Conservation (phyloP, 2,329 filamentous ascomycete genomes). For the Trichophyton verrucosum region DNA sequence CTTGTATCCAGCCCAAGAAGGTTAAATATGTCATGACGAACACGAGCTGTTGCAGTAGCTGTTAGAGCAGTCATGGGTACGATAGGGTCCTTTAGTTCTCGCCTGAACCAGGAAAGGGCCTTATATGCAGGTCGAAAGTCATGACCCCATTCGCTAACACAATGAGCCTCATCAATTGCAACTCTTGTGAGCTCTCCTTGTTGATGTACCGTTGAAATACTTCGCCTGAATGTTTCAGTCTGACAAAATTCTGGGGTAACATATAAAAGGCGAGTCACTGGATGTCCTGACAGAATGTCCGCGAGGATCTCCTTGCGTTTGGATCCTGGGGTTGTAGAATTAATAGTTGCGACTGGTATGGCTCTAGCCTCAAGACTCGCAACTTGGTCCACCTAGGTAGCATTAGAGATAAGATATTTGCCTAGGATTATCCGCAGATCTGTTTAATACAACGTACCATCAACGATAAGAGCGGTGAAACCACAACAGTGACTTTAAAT, state of each 20-base stretch:
- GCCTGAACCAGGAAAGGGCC: conserved; percentile 66
- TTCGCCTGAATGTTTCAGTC: conserved; percentile 61
- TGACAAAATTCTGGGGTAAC: conserved; percentile 87
- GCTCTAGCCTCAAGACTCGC: conserved; percentile 60
- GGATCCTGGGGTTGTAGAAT: conserved; percentile 59
- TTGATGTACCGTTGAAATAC: conserved; percentile 58
- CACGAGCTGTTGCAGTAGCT: conserved; percentile 71
- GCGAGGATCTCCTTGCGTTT: conserved; percentile 59
- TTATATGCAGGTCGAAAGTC: conserved; percentile 94
- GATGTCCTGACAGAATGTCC: conserved; percentile 80
- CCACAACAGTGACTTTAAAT: conserved; percentile 66
- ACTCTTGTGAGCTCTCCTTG: conserved; percentile 79
- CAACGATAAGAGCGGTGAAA: conserved; percentile 76
- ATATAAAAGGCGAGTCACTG: conserved; percentile 70
- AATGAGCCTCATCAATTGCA: conserved; percentile 89
- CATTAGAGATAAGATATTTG: conserved; percentile 23
- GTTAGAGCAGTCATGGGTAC: conserved; percentile 90
- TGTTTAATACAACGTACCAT: conserved; percentile 54
- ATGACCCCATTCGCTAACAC: conserved; percentile 96
- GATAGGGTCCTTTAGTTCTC: conserved; percentile 55
- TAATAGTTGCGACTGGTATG: conserved; percentile 73
- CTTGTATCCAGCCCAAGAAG: conserved; percentile 56
- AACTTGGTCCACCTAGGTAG: conserved; percentile 71
- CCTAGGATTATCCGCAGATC: too few species aligned
- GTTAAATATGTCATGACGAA: conserved; percentile 69